Base-by-base conservation (phyloP, 768 basidiomycete species). In the Dendrothele bispora region DNA sequence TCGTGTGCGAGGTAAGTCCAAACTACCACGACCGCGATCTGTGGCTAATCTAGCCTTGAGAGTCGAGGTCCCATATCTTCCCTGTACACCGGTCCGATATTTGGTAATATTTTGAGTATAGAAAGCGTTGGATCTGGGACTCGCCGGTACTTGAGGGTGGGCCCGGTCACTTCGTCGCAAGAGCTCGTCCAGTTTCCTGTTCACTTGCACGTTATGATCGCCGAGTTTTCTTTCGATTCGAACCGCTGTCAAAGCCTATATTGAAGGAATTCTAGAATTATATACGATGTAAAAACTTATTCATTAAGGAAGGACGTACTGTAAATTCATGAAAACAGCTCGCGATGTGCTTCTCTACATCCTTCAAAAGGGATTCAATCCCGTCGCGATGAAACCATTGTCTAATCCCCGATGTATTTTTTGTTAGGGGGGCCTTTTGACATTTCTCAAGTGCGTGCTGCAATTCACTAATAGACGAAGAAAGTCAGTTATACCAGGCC, bases 101-200 rank as follows among this genome's bases (percentile, higher is more conserved):
- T n/a, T n/a, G n/a, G n/a, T n/a, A n/a, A n/a, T n/a, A n/a, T n/a
- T n/a, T n/a, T n/a, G n/a, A n/a, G n/a, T n/a, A n/a, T n/a, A n/a
- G n/a, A n/a, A n/a, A n/a, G n/a, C n/a, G n/a, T n/a, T n/a, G n/a
- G n/a, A n/a, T n/a, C n/a, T n/a, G n/a, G n/a, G n/a, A n/a, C n/a
- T n/a, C n/a, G n/a, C n/a, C n/a, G n/a, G n/a, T n/a, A n/a, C n/a
- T n/a, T n/a, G n/a, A n/a, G n/a, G n/a, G n/a, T n/a, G n/a, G n/a
- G n/a, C n/a, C n/a, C n/a, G n/a, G n/a, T n/a, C n/a, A n/a, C n/a
- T 29, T 24, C 49, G 36, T 34, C 36, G 49, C 20, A 50, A 28
- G 21, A 50, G 27, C 43, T 50, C 49, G 17, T 50, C 49, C 25
- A 50, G 36, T 43, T 50, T 50, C 17, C 43, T 30, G 35, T 50